Conservation (phyloP, 768 basidiomycete species). For the Amanita polypyramis region DNA sequence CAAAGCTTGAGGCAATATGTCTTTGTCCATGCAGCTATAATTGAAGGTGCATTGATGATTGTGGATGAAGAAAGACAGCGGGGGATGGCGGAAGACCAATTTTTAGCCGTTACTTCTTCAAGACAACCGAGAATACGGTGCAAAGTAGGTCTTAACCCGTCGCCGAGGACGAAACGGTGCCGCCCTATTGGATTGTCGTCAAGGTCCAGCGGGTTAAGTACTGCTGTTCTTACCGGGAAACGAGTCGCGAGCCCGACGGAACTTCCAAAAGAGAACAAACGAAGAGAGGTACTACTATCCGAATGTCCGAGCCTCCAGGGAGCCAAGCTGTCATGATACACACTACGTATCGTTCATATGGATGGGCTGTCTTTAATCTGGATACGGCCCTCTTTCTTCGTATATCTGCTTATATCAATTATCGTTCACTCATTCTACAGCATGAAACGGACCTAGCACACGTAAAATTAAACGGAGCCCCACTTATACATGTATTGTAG, state of each 20-base stretch:
- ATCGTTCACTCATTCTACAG: not conserved
- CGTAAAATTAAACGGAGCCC: slow-evolving; percentile 10
- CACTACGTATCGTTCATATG: not conserved
- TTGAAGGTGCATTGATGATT: slow-evolving; percentile 71
- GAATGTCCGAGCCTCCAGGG: slow-evolving; percentile 64
- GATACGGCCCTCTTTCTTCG: no score
- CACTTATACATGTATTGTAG: slow-evolving; percentile 6
- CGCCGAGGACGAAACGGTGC: not conserved
- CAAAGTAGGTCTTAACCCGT: not conserved
- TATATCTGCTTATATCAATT: not conserved
- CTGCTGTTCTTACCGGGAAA: slow-evolving; percentile 40
- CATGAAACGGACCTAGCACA: not conserved
- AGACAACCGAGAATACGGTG: not conserved
- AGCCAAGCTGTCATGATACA: slow-evolving; percentile 14
- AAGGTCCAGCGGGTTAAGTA: slow-evolving; percentile 10
- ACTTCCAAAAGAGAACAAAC: slow-evolving; percentile 47
- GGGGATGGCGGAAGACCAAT: not conserved
- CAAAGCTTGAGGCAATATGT: slow-evolving; percentile 93
- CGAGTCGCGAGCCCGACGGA: slow-evolving; percentile 67
- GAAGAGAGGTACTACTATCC: slow-evolving; percentile 41
- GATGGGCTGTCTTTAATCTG: no score
- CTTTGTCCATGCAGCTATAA: slow-evolving; percentile 80
- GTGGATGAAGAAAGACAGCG: slow-evolving; percentile 57
- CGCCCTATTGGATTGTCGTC: slow-evolving; percentile 1
- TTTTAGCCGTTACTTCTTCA: not conserved